A percentile compares a stretch with the other conserved stretches of the same genome.
phyloP scores from a whole-genome alignment of 2,329 filamentous ascomycete species.

The Thielaviopsis musarum region DNA sequence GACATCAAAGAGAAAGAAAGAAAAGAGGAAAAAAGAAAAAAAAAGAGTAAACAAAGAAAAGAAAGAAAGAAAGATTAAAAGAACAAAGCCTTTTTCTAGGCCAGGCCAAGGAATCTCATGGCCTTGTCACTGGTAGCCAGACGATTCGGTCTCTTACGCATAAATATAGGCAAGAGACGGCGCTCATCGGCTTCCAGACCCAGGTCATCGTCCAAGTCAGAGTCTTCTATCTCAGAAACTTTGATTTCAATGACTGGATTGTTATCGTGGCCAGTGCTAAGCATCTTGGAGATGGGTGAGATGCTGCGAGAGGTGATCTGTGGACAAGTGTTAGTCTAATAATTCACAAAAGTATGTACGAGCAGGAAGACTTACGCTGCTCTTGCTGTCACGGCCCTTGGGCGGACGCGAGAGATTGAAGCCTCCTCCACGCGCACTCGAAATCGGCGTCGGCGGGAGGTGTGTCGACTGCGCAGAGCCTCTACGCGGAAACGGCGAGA shows the following conservation, averaged over 20 bases:
- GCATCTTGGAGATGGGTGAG: constrained; percentile 1
- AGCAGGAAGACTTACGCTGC: neutral
- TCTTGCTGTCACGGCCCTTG: constrained; percentile 5
- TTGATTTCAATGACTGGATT: constrained; percentile 5
- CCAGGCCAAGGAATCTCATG: constrained; percentile 35
- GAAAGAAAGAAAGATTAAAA: neutral
- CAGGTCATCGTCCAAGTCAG: constrained; percentile 7
- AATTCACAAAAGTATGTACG: too few species aligned
- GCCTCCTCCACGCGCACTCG: neutral
- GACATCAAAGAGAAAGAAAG: neutral
- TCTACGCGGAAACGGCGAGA: constrained; percentile 18
- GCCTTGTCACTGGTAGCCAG: constrained; percentile 33
- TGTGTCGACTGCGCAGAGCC: constrained; percentile 6
- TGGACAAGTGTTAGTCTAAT: neutral
- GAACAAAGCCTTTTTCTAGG: constrained; percentile 15
- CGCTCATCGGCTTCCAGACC: constrained; percentile 29
- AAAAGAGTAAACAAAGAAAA: neutral
- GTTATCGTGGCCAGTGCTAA: neutral
- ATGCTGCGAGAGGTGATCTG: constrained; percentile 6
- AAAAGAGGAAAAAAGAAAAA: neutral
- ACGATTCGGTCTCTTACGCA: constrained; percentile 20
- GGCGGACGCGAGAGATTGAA: constrained; percentile 11
- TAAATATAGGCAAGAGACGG: constrained; percentile 34
- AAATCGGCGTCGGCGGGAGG: constrained; percentile 2
- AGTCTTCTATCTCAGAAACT: constrained; percentile 7